These are phyloP conservation scores for Pleurotus pulmonarius DNA, from an alignment of 768 basidiomycete species.

Conservation along the genomic window DNA sequence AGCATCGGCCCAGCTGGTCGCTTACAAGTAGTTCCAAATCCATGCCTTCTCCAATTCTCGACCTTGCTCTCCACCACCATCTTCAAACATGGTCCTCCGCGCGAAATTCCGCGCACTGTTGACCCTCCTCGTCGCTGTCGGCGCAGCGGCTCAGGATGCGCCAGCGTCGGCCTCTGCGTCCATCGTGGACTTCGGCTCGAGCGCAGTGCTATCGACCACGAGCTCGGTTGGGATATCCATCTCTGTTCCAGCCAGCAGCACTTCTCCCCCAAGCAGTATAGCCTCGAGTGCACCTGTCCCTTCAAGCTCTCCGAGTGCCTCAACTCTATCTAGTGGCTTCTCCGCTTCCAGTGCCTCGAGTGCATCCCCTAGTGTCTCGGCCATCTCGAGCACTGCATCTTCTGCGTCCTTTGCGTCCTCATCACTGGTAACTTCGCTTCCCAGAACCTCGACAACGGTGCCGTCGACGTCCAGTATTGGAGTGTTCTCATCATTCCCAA, in stretches of 20 bases:
- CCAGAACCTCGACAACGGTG: neutral
- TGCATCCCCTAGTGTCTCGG: neutral
- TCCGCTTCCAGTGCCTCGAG: neutral
- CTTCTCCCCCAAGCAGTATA: neutral
- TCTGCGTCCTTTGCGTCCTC: neutral
- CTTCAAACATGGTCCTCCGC: neutral
- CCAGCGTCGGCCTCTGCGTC: neutral
- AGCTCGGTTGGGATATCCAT: neutral
- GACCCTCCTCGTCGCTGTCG: neutral
- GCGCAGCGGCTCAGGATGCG: neutral
- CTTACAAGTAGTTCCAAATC: neutral
- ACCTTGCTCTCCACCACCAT: neutral
- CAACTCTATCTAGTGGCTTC: neutral
- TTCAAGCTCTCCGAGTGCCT: no score
- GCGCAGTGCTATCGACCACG: neutral
- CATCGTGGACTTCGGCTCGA: neutral
- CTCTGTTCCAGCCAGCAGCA: neutral
- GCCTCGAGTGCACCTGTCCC: neutral
- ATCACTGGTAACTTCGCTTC: neutral
- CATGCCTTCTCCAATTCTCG: neutral
- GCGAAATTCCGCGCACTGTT: neutral
- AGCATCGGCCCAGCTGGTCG: neutral
- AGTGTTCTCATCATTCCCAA: slow-evolving; percentile 59
- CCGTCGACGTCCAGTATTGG: slow-evolving; percentile 29
- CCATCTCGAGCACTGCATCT: neutral